Conservation (phyloP, 495 filamentous ascomycete genomes). For the Xanthoparmelia taractica region DNA sequence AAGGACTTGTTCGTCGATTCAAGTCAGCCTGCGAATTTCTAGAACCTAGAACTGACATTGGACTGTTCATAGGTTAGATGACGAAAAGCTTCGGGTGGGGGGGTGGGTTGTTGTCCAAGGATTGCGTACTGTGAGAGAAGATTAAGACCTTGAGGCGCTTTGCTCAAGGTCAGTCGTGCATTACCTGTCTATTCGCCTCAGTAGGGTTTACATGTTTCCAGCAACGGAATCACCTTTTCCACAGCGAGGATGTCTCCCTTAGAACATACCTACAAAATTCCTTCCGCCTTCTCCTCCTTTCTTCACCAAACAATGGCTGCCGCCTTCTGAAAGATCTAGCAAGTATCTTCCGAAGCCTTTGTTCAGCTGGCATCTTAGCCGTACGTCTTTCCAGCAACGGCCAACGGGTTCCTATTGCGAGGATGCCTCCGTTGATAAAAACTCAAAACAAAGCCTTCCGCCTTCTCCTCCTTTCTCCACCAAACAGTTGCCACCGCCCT, state of each 20-base stretch:
- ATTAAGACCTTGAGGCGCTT: constrained; percentile 9
- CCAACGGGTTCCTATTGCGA: too few relatives aligned
- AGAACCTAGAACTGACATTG: constrained; percentile 11
- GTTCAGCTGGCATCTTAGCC: constrained; percentile 6
- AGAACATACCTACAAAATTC: constrained; percentile 1
- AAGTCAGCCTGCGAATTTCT: constrained; percentile 7
- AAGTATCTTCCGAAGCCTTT: constrained; percentile 9
- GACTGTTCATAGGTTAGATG: constrained; percentile 11
- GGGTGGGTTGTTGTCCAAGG: constrained; percentile 9
- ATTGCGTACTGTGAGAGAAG: constrained; percentile 8
- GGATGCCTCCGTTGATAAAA: too few relatives aligned
- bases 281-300: constrained; percentile 10
- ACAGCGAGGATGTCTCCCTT: constrained; percentile 4
- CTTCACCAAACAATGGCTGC: background rate
- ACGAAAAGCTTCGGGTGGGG: constrained; percentile 9
- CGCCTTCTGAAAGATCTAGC: constrained; percentile 3
- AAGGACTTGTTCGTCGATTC: constrained; percentile 8
- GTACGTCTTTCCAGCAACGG: too few relatives aligned
- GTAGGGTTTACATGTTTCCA: constrained; percentile 7
- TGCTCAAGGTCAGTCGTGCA: constrained; percentile 9
- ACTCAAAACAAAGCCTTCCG: too few relatives aligned
- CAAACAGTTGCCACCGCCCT: too few relatives aligned
- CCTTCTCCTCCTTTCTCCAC: too few relatives aligned
- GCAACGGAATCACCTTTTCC: constrained; percentile 3
- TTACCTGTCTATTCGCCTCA: constrained; percentile 7